Evolutionary conservation across 1,139 yeast species (phyloP), one percentile per base, ranked within the genome.

Genomic region (Taiozyma sp.): DNA sequence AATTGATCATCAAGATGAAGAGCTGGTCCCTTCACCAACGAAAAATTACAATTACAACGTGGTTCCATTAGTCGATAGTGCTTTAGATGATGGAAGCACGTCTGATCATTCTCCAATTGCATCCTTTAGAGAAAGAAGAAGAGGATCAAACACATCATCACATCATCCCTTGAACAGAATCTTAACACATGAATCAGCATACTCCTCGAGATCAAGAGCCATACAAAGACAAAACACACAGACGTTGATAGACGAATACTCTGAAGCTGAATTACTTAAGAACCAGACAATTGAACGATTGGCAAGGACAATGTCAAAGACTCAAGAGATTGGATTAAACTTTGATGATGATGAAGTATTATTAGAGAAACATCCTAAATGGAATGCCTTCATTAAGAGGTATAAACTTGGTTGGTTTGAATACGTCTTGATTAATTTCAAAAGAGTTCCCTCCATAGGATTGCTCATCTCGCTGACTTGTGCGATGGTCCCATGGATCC

Each of bases 401-500:
- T 68, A 72, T 52, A 64, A 66, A 42, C 55, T 72, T 12, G 60
- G 66, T 14, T 67, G 63, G 58, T 24, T 72, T 0, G 61, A 69
- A 4, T 71, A 68, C 50, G 54, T 70, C 43, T n/a, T 68, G 23
- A 57, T 64, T 22, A 90, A 89, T 67, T 78, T 91, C 56, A 62
- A 75, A 43, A 76, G 95, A 16, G 95, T 96, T 0, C 83, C 83
- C 46, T 84, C 96, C 2, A 60, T 83, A 44, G 73, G 92, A 1
- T 78, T 89, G 44, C 73, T 90, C 4, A 45, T 80, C 0, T 76
- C 93, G 1, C 67, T 92, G 47, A 72, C 76, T 3, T 72, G 88
- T 27, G 82, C 95, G 16, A 87, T 92, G 87, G 76, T 93, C 14
- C 97, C 97, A 1, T 92, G 96, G 73, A 73, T 90, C 14, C 86